Percentiles rank a stretch among this genome's conserved stretches.
These are phyloP conservation scores for Solanum medicagineum DNA, from an alignment of 257 asterid genomes.

Conservation along the genomic window DNA sequence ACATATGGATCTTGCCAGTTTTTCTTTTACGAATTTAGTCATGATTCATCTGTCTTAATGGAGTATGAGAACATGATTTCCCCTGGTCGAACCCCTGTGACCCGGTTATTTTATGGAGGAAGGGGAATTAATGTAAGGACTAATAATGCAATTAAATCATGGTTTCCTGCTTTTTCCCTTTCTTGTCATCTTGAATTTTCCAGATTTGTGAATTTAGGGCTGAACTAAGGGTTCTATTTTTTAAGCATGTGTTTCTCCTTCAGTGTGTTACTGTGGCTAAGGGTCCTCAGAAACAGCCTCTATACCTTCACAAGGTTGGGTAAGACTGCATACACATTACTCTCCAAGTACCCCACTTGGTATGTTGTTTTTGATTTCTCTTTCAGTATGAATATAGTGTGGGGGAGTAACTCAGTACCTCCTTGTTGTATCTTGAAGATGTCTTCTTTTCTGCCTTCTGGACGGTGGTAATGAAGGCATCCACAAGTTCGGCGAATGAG, in stretches of 20 bases:
- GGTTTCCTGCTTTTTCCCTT: not conserved
- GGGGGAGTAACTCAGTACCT: not conserved
- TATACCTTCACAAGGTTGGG: not conserved
- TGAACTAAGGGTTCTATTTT: not conserved
- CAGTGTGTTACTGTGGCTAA: not conserved
- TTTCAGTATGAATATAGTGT: not conserved
- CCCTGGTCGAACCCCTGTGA: not conserved
- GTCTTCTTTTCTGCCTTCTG: not conserved
- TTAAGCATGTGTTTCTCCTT: not conserved
- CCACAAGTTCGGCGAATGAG: not conserved
- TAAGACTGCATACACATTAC: not conserved
- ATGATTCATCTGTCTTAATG: not conserved
- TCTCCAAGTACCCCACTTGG: not conserved
- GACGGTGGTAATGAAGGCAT: not conserved
- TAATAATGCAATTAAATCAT: not conserved
- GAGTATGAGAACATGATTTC: not conserved
- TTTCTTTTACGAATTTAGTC: not conserved
- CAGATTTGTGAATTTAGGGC: not conserved
- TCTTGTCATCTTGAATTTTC: not conserved
- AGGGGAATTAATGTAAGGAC: not conserved
- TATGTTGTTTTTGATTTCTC: not conserved
- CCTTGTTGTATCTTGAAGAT: not conserved
- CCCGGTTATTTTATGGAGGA: not conserved
- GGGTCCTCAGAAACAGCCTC: not conserved
- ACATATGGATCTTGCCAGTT: not conserved